Conservation (phyloP, 2,329 filamentous ascomycete genomes). For the Fusarium nurragi region DNA sequence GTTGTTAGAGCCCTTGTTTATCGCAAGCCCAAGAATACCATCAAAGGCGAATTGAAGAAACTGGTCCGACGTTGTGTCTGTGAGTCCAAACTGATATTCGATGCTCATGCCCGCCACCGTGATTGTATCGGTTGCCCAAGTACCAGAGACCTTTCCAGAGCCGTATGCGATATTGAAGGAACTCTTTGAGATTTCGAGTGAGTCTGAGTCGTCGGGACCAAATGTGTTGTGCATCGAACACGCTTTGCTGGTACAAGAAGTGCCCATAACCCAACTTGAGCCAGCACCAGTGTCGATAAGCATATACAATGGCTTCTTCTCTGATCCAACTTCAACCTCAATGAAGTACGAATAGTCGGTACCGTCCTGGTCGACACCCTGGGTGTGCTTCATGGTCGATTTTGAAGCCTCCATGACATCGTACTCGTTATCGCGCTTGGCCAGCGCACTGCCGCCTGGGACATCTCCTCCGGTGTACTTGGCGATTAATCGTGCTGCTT, state of each 20-base stretch:
- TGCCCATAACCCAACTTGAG: slow-evolving; percentile 86
- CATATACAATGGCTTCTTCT: slow-evolving; percentile 65
- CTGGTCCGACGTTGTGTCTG: slow-evolving; percentile 74
- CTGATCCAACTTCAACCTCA: slow-evolving; percentile 65
- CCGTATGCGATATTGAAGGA: slow-evolving; percentile 78
- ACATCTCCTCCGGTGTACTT: slow-evolving; percentile 50
- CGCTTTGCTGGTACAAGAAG: slow-evolving; percentile 70
- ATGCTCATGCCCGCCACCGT: slow-evolving; percentile 72
- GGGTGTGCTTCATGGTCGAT: slow-evolving; percentile 58
- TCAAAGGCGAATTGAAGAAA: slow-evolving; percentile 86
- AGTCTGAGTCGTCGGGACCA: slow-evolving; percentile 71
- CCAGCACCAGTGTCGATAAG: slow-evolving; percentile 73
- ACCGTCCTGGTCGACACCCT: slow-evolving; percentile 70
- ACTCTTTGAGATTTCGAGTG: slow-evolving; percentile 62
- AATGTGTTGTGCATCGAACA: slow-evolving; percentile 78
- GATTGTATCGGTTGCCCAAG: slow-evolving; percentile 72
- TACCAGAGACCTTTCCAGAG: slow-evolving; percentile 76
- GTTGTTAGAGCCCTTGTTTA: slow-evolving; percentile 66
- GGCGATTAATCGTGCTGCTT: slow-evolving; percentile 51
- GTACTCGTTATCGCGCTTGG: slow-evolving; percentile 58
- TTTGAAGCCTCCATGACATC: slow-evolving; percentile 57
- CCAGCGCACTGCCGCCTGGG: slow-evolving; percentile 27
- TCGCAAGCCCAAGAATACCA: slow-evolving; percentile 83
- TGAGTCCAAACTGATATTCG: slow-evolving; percentile 76
- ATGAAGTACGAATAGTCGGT: slow-evolving; percentile 74